A percentile compares a stretch with the other conserved stretches of the same genome.
These are phyloP conservation scores for Solanum gandarillasii DNA, from an alignment of 257 asterid genomes.

Conservation along the genomic window DNA sequence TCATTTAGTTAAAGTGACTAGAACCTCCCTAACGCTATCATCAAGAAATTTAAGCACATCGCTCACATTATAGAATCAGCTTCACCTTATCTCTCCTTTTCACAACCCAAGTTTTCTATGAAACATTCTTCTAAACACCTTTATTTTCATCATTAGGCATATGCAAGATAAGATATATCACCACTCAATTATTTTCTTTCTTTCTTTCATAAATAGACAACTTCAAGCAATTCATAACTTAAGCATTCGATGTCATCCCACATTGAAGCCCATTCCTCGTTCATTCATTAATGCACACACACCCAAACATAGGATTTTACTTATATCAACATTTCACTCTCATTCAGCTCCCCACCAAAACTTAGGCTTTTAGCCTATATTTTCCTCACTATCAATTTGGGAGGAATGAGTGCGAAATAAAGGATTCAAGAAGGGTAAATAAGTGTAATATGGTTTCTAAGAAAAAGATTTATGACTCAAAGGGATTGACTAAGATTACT, in stretches of 20 bases:
- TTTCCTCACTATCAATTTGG: too few relatives aligned
- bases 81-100: not conserved
- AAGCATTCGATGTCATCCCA: not conserved
- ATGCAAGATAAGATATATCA: not conserved
- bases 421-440: too few relatives aligned
- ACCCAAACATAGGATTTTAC: too few relatives aligned
- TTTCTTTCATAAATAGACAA: not conserved
- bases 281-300: not conserved
- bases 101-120: not conserved
- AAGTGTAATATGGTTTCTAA: too few relatives aligned
- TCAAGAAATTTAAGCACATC: not conserved
- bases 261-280: not conserved
- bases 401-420: too few relatives aligned
- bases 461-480: too few relatives aligned
- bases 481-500: not conserved
- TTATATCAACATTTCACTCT: not conserved
- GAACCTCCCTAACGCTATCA: not conserved
- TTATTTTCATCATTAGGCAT: not conserved
- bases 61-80: not conserved
- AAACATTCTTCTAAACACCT: not conserved
- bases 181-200: not conserved
- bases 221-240: not conserved
- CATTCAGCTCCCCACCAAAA: too few relatives aligned
- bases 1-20: too few relatives aligned
- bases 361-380: not conserved